Percentiles rank a stretch among this genome's conserved stretches.
phyloP scores from a whole-genome alignment of 2,329 filamentous ascomycete species.

The Microdochium bolleyi region DNA sequence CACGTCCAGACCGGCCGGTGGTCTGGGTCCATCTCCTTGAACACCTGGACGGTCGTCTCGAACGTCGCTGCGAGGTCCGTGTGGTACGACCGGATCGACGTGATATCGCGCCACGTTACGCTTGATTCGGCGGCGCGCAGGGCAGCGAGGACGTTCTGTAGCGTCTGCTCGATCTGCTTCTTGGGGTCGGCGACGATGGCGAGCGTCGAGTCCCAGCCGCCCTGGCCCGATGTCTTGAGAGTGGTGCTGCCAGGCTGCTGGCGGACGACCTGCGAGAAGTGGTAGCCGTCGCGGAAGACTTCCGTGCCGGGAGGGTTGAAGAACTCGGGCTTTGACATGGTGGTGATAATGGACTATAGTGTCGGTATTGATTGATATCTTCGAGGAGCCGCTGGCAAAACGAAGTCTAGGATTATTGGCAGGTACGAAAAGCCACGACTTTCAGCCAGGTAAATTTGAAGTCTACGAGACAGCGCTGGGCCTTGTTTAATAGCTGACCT shows the following conservation, averaged over 20 bases:
- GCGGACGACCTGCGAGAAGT: constrained; percentile 1
- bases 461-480: too few species aligned
- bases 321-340: too few species aligned
- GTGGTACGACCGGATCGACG: background rate
- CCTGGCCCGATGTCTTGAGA: background rate
- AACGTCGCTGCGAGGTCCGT: background rate
- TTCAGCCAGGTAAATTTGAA: too few species aligned
- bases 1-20: background rate
- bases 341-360: too few species aligned
- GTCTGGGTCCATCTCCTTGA: background rate
- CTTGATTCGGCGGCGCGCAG: background rate
- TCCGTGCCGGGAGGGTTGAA: background rate
- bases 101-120: background rate
- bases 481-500: too few species aligned
- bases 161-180: background rate
- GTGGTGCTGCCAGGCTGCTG: background rate
- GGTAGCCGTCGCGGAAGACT: background rate
- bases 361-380: too few species aligned
- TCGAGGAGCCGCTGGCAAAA: too few species aligned
- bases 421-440: too few species aligned
- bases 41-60: background rate
- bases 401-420: too few species aligned
- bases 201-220: background rate
- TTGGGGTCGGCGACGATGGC: background rate
- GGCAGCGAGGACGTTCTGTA: background rate